A percentile compares a stretch with the other conserved stretches of the same genome.
Evolutionary conservation across 345 rosid species (phyloP).

Genomic region (Nasturtium officinale): DNA sequence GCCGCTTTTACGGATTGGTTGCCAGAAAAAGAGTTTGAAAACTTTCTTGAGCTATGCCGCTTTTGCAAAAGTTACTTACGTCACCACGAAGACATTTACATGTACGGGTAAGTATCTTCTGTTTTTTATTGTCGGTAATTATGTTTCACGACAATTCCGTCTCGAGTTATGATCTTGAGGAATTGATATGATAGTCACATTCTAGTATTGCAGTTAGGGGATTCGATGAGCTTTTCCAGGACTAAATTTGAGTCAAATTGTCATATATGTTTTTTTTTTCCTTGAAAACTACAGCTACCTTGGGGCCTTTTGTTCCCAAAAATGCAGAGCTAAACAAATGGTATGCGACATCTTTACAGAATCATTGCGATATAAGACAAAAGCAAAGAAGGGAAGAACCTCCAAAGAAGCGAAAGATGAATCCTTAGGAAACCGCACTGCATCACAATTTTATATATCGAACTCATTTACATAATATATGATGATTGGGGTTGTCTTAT

Average conservation of each 20-base stretch:
- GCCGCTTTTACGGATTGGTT: background rate
- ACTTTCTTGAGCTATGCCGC: slow-evolving; percentile 14
- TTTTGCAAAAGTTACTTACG: slow-evolving; percentile 22
- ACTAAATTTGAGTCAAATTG: too few species aligned
- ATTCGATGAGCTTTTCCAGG: too few species aligned
- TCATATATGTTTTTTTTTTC: too few species aligned
- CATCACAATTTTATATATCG: slow-evolving; percentile 19
- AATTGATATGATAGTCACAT: background rate
- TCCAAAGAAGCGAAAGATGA: slow-evolving; percentile 7
- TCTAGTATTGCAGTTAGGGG: too few species aligned
- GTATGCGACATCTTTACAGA: background rate
- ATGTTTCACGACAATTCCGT: too few species aligned
- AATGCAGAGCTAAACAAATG: slow-evolving; percentile 26
- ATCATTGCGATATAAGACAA: background rate
- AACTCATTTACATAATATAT: too few species aligned
- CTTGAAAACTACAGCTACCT: slow-evolving; percentile 1
- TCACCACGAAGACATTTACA: slow-evolving; percentile 19
- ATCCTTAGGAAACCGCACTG: background rate
- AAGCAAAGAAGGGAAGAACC: slow-evolving; percentile 20
- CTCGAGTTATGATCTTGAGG: background rate
- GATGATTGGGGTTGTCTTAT: background rate
- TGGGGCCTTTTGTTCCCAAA: slow-evolving; percentile 31
- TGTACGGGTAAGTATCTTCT: slow-evolving; percentile 32
- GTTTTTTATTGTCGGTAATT: background rate
- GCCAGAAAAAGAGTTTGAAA: background rate